Evolutionary conservation across 2,329 filamentous ascomycete species (phyloP).

Genomic region (Talaromyces sp.): DNA sequence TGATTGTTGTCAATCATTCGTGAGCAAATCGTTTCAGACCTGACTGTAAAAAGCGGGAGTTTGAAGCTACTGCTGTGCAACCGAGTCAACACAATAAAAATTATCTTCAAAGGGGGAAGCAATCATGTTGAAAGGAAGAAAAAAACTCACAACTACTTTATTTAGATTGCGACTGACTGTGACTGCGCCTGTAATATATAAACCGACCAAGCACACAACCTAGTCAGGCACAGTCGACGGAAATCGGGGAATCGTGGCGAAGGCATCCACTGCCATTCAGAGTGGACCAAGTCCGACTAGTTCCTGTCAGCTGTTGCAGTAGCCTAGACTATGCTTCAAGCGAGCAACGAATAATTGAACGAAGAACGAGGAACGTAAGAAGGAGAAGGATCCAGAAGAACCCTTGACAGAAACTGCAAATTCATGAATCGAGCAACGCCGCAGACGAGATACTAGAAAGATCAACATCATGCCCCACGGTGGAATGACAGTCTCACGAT

Average conservation of each 20-base stretch:
- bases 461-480: slow-evolving; percentile 4
- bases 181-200: slow-evolving; percentile 1
- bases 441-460: background rate
- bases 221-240: slow-evolving; percentile 1
- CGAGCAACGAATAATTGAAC: background rate
- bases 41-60: background rate
- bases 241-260: background rate
- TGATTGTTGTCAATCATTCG: background rate
- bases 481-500: background rate
- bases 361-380: background rate
- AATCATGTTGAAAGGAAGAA: no score
- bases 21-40: background rate
- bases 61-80: background rate
- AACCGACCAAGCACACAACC: background rate
- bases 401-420: background rate
- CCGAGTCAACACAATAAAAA: background rate
- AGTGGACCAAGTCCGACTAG: background rate
- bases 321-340: background rate
- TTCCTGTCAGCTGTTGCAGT: background rate
- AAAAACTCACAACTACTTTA: background rate
- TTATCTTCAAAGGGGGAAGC: background rate
- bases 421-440: background rate
- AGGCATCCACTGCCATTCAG: background rate
- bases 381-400: background rate
- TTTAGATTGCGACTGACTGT: background rate